phyloP scores from a whole-genome alignment of 768 basidiomycete genomes.

The Mycena polygramma region DNA sequence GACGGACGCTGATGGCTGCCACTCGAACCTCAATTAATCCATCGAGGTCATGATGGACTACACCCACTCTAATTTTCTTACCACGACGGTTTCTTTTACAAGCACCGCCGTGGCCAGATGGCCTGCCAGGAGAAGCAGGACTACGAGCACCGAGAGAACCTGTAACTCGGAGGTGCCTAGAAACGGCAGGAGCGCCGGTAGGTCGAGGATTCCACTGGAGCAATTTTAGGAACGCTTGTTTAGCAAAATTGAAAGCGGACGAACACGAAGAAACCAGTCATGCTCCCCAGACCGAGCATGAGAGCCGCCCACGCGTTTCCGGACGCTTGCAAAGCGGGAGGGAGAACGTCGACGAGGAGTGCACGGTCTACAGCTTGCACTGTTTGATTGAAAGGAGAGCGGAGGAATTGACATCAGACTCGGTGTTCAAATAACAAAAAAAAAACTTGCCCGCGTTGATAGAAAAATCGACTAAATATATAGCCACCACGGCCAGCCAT shows the following conservation, averaged over 20 bases:
- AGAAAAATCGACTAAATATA: conserved; percentile 77
- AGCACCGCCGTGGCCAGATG: conserved; percentile 72
- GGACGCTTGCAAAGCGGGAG: conserved; percentile 78
- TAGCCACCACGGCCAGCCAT: conserved; percentile 78
- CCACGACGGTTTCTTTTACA: conserved; percentile 82
- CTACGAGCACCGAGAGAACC: conserved; percentile 83
- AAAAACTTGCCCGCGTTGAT: conserved; percentile 54
- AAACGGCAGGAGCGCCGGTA: conserved; percentile 77
- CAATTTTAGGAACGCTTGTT: not conserved
- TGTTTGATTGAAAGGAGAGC: conserved; percentile 37
- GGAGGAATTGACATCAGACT: not conserved
- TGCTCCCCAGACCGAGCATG: conserved; percentile 91
- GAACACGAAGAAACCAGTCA: conserved; percentile 90
- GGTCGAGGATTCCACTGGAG: conserved; percentile 82
- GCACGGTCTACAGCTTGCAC: conserved; percentile 94
- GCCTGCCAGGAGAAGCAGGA: conserved; percentile 71
- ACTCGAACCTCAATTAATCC: too few relatives aligned
- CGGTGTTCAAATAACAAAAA: not conserved
- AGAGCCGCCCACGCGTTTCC: conserved; percentile 97
- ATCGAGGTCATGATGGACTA: conserved; percentile 10
- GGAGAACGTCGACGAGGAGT: conserved; percentile 87
- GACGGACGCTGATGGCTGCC: conserved; percentile 46
- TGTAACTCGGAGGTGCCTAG: conserved; percentile 86
- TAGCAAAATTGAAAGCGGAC: conserved; percentile 44
- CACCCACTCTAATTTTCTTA: conserved; percentile 46